Evolutionary conservation across 305 asterid species (phyloP).

Genomic region (Euphrasia arctica): DNA sequence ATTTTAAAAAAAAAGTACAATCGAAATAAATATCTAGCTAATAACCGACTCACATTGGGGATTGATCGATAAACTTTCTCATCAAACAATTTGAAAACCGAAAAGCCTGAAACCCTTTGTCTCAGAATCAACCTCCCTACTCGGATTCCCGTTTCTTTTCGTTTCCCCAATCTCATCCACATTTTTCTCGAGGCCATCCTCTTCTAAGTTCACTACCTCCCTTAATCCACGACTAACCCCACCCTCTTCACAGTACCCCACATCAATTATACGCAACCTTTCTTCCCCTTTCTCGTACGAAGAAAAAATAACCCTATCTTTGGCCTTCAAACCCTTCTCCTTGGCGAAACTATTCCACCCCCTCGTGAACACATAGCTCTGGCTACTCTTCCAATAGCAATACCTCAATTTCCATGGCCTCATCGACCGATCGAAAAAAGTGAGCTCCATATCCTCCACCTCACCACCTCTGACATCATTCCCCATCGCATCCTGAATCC

Average conservation of each 20-base stretch:
- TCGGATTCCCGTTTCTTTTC: neutral
- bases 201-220: neutral
- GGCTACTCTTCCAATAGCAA: slow-evolving; percentile 76
- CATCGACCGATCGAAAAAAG: slow-evolving; percentile 41
- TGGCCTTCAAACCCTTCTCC: slow-evolving; percentile 40
- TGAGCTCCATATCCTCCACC: slow-evolving; percentile 39
- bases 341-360: slow-evolving; percentile 65
- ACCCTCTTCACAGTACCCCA: slow-evolving; percentile 19
- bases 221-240: neutral
- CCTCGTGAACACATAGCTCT: slow-evolving; percentile 61
- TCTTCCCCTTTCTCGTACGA: slow-evolving; percentile 29
- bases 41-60: neutral
- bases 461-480: neutral
- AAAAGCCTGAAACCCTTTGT: slow-evolving; percentile 30
- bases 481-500: neutral
- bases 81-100: slow-evolving; percentile 28
- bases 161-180: neutral
- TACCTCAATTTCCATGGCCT: slow-evolving; percentile 56
- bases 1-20: no score
- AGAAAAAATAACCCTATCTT: slow-evolving; percentile 45
- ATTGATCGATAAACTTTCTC: slow-evolving; percentile 1
- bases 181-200: slow-evolving; percentile 1
- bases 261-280: slow-evolving; percentile 38
- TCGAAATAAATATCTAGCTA: neutral
- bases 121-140: neutral